phyloP scores from a whole-genome alignment of 345 rosid species.

The Citrus inodora region DNA sequence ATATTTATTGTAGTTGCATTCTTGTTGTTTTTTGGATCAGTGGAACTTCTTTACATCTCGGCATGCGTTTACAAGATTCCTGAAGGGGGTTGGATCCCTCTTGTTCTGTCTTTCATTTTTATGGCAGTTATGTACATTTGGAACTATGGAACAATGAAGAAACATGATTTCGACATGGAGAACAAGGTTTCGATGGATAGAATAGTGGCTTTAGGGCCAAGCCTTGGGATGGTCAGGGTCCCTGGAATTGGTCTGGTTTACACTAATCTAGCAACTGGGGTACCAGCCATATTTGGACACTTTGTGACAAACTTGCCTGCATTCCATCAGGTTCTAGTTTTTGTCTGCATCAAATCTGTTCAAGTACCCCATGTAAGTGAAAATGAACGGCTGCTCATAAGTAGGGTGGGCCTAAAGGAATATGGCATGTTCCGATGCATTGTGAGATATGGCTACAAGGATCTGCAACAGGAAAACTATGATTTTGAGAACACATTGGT shows the following conservation, averaged over 20 bases:
- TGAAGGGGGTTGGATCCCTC: conserved; percentile 83
- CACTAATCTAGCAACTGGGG: conserved; percentile 63
- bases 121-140: conserved; percentile 69
- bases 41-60: conserved; percentile 69
- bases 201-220: conserved; percentile 63
- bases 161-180: conserved; percentile 68
- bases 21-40: conserved; percentile 52
- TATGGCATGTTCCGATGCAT: conserved; percentile 82
- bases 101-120: conserved; percentile 51
- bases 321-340: conserved; percentile 71
- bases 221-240: conserved; percentile 80
- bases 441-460: conserved; percentile 82
- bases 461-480: conserved; percentile 63
- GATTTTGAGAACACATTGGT: conserved; percentile 64
- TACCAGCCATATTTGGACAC: conserved; percentile 84
- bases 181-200: conserved; percentile 76
- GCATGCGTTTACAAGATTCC: conserved; percentile 62
- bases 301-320: conserved; percentile 82
- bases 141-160: conserved; percentile 82
- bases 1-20: conserved; percentile 38
- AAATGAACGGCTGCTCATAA: conserved; percentile 61
- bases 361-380: conserved; percentile 68
- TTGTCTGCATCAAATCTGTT: conserved; percentile 74
- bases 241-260: conserved; percentile 83
- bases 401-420: conserved; percentile 71